Conservation (phyloP, 2,329 filamentous ascomycete genomes). For the Coccinonectria pachysandricola region DNA sequence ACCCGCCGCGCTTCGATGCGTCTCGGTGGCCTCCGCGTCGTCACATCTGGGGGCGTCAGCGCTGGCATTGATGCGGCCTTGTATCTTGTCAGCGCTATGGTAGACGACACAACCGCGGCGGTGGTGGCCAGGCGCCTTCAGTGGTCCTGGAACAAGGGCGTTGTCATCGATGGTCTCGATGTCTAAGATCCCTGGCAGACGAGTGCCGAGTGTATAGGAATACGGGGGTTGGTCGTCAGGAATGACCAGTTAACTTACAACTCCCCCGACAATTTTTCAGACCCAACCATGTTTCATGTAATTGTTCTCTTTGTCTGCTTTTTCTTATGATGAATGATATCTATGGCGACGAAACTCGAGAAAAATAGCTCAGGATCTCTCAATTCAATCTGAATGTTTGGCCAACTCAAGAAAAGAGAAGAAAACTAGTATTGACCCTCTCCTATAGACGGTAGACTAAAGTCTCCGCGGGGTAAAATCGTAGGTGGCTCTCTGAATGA, state of each 20-base stretch:
- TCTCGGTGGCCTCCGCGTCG: constrained; percentile 58
- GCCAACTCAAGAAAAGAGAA: too few species aligned
- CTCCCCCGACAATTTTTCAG: too few species aligned
- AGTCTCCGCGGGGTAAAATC: too few species aligned
- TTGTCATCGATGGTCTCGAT: constrained; percentile 76
- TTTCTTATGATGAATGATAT: constrained; percentile 16
- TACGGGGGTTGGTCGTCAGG: too few species aligned
- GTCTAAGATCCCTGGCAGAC: constrained; percentile 44
- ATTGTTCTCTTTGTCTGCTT: constrained; percentile 15
- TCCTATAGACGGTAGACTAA: too few species aligned
- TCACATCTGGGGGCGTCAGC: constrained; percentile 70
- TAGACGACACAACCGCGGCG: constrained; percentile 64
- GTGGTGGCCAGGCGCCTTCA: constrained; percentile 69
- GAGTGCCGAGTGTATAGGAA: constrained; percentile 19
- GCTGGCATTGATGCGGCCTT: constrained; percentile 74
- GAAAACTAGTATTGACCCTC: too few species aligned
- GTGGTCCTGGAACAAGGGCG: constrained; percentile 77
- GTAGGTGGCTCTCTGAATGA: too few species aligned
- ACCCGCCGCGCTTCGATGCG: constrained; percentile 67
- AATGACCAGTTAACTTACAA: too few species aligned
- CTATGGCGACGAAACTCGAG: constrained; percentile 18
- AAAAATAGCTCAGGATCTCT: constrained; percentile 20
- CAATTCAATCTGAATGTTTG: constrained; percentile 13
- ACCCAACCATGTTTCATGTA: constrained; percentile 13
- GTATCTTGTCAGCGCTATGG: constrained; percentile 76